phyloP scores from a whole-genome alignment of 2,329 filamentous ascomycete genomes.

The Sclerotinia subarctica region DNA sequence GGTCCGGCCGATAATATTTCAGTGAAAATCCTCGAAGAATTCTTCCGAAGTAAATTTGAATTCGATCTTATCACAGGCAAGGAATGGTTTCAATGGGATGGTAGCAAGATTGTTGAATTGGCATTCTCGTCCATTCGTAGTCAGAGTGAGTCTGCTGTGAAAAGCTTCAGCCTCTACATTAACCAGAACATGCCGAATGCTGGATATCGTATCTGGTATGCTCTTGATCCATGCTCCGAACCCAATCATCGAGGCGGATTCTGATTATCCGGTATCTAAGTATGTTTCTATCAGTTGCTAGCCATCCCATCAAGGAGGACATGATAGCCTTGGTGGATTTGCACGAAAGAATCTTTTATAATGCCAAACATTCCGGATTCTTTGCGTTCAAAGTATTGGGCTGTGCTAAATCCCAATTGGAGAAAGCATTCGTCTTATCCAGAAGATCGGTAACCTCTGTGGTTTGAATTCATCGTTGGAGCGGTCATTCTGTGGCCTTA shows the following conservation, averaged over 20 bases:
- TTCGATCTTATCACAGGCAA: conserved; percentile 16
- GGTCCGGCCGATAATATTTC: conserved; percentile 3
- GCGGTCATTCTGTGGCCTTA: background rate
- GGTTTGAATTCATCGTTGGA: background rate
- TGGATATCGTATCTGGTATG: conserved; percentile 20
- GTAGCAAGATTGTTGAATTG: conserved; percentile 13
- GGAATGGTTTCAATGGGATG: conserved; percentile 11
- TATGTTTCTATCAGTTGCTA: too few relatives aligned
- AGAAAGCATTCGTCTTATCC: background rate
- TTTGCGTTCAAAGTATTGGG: background rate
- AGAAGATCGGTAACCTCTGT: background rate
- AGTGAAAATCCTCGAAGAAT: background rate
- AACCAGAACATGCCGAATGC: background rate
- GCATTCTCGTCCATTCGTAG: conserved; percentile 23
- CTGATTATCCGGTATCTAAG: background rate
- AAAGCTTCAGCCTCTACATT: conserved; percentile 4
- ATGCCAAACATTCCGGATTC: background rate
- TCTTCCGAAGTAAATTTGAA: conserved; percentile 14
- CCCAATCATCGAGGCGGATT: background rate
- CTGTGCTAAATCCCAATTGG: background rate
- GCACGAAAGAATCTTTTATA: too few relatives aligned
- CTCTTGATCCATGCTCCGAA: conserved; percentile 25
- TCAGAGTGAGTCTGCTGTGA: conserved; percentile 20
- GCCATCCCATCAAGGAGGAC: too few relatives aligned
- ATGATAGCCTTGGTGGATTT: too few relatives aligned